These are phyloP conservation scores for Fusarium staphyleae DNA, from an alignment of 2,329 filamentous ascomycete species.

Conservation along the genomic window DNA sequence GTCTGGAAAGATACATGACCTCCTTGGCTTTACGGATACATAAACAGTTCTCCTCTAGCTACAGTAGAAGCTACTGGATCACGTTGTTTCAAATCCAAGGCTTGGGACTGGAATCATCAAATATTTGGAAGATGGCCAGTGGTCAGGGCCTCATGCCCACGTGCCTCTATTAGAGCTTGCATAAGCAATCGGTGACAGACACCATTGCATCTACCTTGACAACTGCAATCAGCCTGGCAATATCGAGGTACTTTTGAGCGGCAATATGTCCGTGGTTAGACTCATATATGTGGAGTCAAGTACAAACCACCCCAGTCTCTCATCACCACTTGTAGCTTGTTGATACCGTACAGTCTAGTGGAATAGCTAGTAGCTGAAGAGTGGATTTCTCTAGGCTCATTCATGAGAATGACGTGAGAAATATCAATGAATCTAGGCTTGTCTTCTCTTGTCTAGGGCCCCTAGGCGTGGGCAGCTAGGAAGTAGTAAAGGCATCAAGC, in stretches of 20 bases:
- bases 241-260: too few relatives aligned
- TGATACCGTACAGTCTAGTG: too few relatives aligned
- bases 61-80: not conserved
- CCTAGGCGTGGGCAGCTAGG: not conserved
- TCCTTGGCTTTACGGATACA: too few relatives aligned
- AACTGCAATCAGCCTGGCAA: slow-evolving; percentile 2
- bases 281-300: slow-evolving; percentile 1
- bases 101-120: slow-evolving; percentile 12
- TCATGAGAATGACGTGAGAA: too few relatives aligned
- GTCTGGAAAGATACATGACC: too few relatives aligned
- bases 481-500: not conserved
- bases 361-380: too few relatives aligned
- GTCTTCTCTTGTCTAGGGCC: not conserved
- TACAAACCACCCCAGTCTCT: slow-evolving; percentile 1
- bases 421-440: too few relatives aligned
- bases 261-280: not conserved
- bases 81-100: slow-evolving; percentile 4
- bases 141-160: not conserved
- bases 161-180: slow-evolving; percentile 14
- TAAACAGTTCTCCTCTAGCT: too few relatives aligned
- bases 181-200: slow-evolving; percentile 5
- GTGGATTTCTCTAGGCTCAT: too few relatives aligned
- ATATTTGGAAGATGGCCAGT: slow-evolving; percentile 1
- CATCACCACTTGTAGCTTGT: slow-evolving; percentile 12
- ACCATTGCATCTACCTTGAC: slow-evolving; percentile 10